Evolutionary conservation across 176 grass and related monocot genomes (phyloP), one percentile per base, ranked within the genome.

Genomic region (Lolium perenne): DNA sequence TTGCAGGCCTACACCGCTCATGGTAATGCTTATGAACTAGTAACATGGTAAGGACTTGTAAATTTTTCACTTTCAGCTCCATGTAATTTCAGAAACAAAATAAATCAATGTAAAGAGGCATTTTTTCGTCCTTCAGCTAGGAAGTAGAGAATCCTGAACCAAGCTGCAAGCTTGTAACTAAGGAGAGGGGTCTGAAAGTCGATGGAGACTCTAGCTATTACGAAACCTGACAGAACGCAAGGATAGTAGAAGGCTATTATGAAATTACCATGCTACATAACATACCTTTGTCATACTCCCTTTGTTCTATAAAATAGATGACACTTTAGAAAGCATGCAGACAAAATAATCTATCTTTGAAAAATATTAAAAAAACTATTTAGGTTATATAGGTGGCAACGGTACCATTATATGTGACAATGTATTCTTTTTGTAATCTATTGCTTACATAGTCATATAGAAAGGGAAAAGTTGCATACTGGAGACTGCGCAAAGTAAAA

Each of bases 41-140:
- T 26, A 77, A 70, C 57, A 64, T 18, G 6, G 50, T 49, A 77
- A 69, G 38, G 64, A 15, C 71, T 88, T 70, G 26, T 78, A n/a
- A 10, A 50, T 40, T 45, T 45, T 25, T 4, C 25, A 20, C 20
- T 78, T 83, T 78, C 80, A 78, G 80, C 41, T 77, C 48, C 56
- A 77, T 67, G 63, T 15, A 56, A 86, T 38, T 77, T 76, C 10
- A 73, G 15, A 65, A 84, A 65, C 67, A 65, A 38, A 80, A 48
- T 14, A 51, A 80, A 81, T 3, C 17, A 46, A 65, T 23, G 32
- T 48, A 22, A 22, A 22, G 38, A 84, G 0, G 46, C 48, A 78
- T 29, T 80, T 18, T 38, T 20, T 62, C 75, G 77, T 75, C 35
- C 13, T 48, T 75, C 11, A 77, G 57, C 45, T 55, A 58, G 71